phyloP scores from a whole-genome alignment of 257 asterid genomes.

The Coffea canephora region DNA sequence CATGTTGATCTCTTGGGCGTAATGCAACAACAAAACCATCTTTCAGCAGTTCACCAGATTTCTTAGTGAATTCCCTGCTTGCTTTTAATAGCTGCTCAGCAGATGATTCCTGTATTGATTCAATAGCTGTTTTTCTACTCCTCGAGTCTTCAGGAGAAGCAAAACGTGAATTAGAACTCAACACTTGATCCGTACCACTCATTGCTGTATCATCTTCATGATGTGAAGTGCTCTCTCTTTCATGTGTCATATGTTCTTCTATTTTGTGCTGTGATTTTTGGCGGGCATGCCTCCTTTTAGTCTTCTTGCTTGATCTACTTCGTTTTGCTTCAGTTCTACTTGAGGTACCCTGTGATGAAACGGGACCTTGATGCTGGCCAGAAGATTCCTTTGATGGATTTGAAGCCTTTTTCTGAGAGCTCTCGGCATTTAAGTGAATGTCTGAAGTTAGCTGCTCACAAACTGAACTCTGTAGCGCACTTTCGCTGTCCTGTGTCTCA shows the following conservation, averaged over 20 bases:
- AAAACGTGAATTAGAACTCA: slow-evolving; percentile 86
- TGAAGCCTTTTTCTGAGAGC: slow-evolving; percentile 63
- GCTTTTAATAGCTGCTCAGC: slow-evolving; percentile 49
- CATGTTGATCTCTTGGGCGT: slow-evolving; percentile 69
- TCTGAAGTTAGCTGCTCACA: slow-evolving; percentile 51
- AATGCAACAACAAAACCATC: slow-evolving; percentile 89
- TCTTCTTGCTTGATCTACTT: slow-evolving; percentile 95
- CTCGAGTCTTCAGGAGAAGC: slow-evolving; percentile 89
- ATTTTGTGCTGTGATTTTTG: slow-evolving; percentile 82
- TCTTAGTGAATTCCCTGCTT: slow-evolving; percentile 44
- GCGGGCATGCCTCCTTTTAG: slow-evolving; percentile 89
- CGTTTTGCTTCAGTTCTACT: slow-evolving; percentile 73
- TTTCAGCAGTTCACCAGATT: slow-evolving; percentile 65
- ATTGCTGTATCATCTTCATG: slow-evolving; percentile 82
- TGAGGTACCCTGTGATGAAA: slow-evolving; percentile 49
- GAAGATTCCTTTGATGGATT: slow-evolving; percentile 57
- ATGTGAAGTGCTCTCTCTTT: slow-evolving; percentile 74
- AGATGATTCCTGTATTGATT: slow-evolving; percentile 54
- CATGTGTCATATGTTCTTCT: slow-evolving; percentile 57
- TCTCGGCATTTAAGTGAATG: slow-evolving; percentile 49
- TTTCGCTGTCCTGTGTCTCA: slow-evolving; percentile 43
- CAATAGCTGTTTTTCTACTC: slow-evolving; percentile 63
- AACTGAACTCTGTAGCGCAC: slow-evolving; percentile 56
- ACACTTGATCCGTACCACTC: slow-evolving; percentile 89
- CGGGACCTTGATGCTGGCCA: slow-evolving; percentile 64